Base-by-base conservation (phyloP, 1,284 basidiomycete genomes). In the Leccinum colubrinum region DNA sequence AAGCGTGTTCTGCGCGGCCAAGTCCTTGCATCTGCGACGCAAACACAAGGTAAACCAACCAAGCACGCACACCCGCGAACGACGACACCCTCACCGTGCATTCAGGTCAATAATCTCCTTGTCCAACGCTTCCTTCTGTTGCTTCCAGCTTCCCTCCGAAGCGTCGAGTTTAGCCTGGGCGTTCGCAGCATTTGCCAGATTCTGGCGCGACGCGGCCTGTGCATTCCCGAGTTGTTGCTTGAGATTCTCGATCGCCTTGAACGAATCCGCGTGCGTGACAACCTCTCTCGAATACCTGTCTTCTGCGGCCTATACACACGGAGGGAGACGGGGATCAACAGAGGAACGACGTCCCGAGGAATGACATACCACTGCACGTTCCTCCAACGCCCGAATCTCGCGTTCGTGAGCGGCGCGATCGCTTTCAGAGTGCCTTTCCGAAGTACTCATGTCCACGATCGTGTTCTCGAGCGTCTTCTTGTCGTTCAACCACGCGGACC, bases 201-300 rank as follows among this genome's bases (percentile, higher is more conserved):
- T 79, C 62, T 91, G 85, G 14, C 88, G 81, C 7, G 84, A 80
- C 20, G 81, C 70, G 5, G 76, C 72, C 68, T 87, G 86, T 11
- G 81, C 75, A 25, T 76, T 71, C 11, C 78, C 71, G 30, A 30
- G 30, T 30, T 30, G 30, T 61, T 83, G 80, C 73, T 87, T 90
- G 63, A 94, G 79, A 12, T 75, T 78, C 17, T 88, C 84, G 17
- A 93, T 81, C 6, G 79, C 69, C 76, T 93, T 93, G 79, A 95
- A 87, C 2, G 90, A 83, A 56, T 94, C 88, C 0, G 93, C 93
- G 73, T 95, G 94, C 1, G 90, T 81, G 27, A 95, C 76, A n/a
- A 95, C 83, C 70, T 94, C 92, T 48, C 87, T 82, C 17, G 88
- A 83, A 68, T 94, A 95, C 61, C 89, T 86, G 60, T 90, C 87